Evolutionary conservation across 345 rosid species (phyloP).

Genomic region (Reutealis trisperma): DNA sequence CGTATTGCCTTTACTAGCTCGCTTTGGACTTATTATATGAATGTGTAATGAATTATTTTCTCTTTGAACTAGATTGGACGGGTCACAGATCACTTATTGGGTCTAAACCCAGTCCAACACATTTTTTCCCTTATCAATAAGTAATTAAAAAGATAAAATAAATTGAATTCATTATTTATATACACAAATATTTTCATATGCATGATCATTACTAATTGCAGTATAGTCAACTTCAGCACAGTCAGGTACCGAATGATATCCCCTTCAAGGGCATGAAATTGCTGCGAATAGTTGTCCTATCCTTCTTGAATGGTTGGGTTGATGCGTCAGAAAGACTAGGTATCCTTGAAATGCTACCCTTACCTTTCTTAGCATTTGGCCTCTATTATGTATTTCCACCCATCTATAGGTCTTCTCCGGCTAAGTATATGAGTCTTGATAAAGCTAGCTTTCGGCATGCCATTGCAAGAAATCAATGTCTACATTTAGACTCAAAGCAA

Average conservation of each 20-base stretch:
- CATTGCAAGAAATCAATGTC: background rate
- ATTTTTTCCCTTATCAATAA: too few species aligned
- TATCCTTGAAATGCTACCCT: slow-evolving; percentile 86
- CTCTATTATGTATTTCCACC: slow-evolving; percentile 97
- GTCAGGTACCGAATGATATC: slow-evolving; percentile 32
- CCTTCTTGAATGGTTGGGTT: slow-evolving; percentile 87
- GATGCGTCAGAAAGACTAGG: slow-evolving; percentile 75
- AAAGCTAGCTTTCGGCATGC: slow-evolving; percentile 87
- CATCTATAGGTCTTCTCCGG: slow-evolving; percentile 93
- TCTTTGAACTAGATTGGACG: too few species aligned
- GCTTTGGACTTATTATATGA: too few species aligned
- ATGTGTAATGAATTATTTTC: too few species aligned
- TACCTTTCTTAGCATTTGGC: slow-evolving; percentile 97
- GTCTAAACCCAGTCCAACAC: too few species aligned
- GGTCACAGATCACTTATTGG: too few species aligned
- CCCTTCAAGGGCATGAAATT: slow-evolving; percentile 38
- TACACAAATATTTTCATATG: too few species aligned
- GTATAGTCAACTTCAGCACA: too few species aligned
- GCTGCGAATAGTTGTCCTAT: slow-evolving; percentile 30
- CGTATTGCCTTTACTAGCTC: too few species aligned
- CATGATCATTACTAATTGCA: background rate
- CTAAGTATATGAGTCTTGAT: slow-evolving; percentile 90
- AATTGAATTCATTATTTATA: too few species aligned
- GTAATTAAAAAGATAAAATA: too few species aligned
- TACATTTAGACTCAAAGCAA: too few species aligned